Evolutionary conservation across 2,329 filamentous ascomycete genomes (phyloP).

Genomic region (Elsinoe perseae): DNA sequence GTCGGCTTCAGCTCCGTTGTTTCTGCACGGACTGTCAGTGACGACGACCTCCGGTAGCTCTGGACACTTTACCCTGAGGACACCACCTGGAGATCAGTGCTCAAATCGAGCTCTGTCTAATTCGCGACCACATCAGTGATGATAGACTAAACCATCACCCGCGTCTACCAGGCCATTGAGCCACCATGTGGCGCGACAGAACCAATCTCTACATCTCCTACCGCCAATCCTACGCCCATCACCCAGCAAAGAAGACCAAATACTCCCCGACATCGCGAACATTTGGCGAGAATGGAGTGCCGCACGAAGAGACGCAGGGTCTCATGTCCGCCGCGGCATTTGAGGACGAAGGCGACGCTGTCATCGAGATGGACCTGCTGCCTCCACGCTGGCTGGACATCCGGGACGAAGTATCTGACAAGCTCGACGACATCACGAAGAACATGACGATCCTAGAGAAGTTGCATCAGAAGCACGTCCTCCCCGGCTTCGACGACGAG

Average conservation of each 20-base stretch:
- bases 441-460: slow-evolving; percentile 82
- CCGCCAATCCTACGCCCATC: slow-evolving; percentile 94
- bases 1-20: slow-evolving; percentile 3
- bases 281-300: slow-evolving; percentile 37
- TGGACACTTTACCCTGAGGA: not conserved
- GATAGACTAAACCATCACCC: not conserved
- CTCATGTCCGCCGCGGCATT: slow-evolving; percentile 75
- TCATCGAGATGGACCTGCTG: slow-evolving; percentile 97
- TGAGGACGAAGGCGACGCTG: slow-evolving; percentile 75
- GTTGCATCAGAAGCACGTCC: slow-evolving; percentile 91
- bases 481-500: slow-evolving; percentile 95
- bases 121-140: not conserved
- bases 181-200: slow-evolving; percentile 73
- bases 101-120: not conserved
- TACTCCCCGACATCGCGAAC: slow-evolving; percentile 46
- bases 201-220: slow-evolving; percentile 99
- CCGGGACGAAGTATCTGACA: slow-evolving; percentile 83
- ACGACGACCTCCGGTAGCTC: slow-evolving; percentile 6
- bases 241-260: slow-evolving; percentile 76
- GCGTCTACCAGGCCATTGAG: slow-evolving; percentile 9
- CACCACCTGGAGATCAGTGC: not conserved
- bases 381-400: slow-evolving; percentile 94
- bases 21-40: slow-evolving; percentile 4
- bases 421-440: slow-evolving; percentile 69
- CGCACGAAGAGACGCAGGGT: slow-evolving; percentile 63